Evolutionary conservation across 768 basidiomycete species (phyloP), one percentile per base, ranked within the genome.

Genomic region (Mycena alexandri): DNA sequence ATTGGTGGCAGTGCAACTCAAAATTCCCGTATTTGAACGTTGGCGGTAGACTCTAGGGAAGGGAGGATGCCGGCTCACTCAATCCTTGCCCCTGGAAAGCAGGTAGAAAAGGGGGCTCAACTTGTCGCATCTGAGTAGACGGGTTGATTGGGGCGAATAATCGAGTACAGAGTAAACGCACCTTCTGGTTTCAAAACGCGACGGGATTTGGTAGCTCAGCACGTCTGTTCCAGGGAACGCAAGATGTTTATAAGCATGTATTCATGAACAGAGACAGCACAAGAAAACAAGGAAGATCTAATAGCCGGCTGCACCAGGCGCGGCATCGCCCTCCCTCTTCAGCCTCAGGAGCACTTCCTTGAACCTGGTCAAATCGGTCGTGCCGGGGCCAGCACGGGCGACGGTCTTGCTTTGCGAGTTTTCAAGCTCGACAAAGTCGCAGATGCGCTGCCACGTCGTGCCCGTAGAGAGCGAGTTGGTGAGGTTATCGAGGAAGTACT

Each of bases 321-420:
- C 96, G 53, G 88, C 84, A 61, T 93, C 91, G 38, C 96, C 96
- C 80, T 99, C 95, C 70, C 98, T 84, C 82, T 90, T 93, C 75
- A 99, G 79, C 67, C 93, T 86, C 74, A 99, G 80, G 60, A 99
- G 81, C 50, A 99, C 92, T 76, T 99, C 97, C 80, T 95, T 97
- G 85, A 93, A 94, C 66, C 97, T 85, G 48, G 89, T 81, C 42
- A 99, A 84, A 75, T 99, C 97, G 3, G 93, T 95, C 42, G 96
- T 95, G 8, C 93, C 93, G 13, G 93, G 82, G 16, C 94, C 94
- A 36, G 93, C 88, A 50, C 95, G 88, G 19, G 96, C 91, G 72
- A 95, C 85, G 5, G 96, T 98, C 84, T 99, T 99, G 84, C 94
- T 96, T 79, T 99, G 95, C 61, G 96, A 98, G 78, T 99, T 98